phyloP scores from a whole-genome alignment of 768 basidiomycete genomes.

The Gautieria morchelliformis region DNA sequence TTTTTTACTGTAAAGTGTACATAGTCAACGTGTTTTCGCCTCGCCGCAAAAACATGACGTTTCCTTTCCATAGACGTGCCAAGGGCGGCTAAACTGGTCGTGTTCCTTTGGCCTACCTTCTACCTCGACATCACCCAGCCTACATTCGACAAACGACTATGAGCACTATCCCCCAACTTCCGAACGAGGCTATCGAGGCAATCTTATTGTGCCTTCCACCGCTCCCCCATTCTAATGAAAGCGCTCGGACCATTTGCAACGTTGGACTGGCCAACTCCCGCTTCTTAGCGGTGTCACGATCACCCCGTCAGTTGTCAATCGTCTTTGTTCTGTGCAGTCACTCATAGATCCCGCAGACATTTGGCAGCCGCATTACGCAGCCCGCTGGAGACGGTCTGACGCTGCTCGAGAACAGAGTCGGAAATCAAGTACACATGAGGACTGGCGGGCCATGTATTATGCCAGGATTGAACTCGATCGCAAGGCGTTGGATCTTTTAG shows the following conservation, averaged over 20 bases:
- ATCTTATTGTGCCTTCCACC: not conserved
- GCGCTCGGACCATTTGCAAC: not conserved
- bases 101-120: too few relatives aligned
- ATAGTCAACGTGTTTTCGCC: too few relatives aligned
- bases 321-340: not conserved
- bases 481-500: conserved; percentile 30
- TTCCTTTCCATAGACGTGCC: too few relatives aligned
- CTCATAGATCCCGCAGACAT: conserved; percentile 15
- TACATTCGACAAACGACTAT: not conserved
- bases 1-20: too few relatives aligned
- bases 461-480: conserved; percentile 36
- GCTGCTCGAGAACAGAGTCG: conserved; percentile 28
- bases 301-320: not conserved
- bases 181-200: conserved; percentile 1
- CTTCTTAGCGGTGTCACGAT: conserved; percentile 1
- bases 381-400: conserved; percentile 36
- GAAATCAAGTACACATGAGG: conserved; percentile 17
- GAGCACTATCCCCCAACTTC: not conserved
- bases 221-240: not conserved
- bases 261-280: conserved; percentile 1
- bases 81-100: too few relatives aligned
- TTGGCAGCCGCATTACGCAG: conserved; percentile 46
- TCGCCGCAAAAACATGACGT: too few relatives aligned
- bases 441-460: conserved; percentile 41
- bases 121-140: too few relatives aligned